Percentiles rank a stretch among this genome's conserved stretches.
These are phyloP conservation scores for Alternaria incomplexa DNA, from an alignment of 2,329 filamentous ascomycete species.

Conservation along the genomic window DNA sequence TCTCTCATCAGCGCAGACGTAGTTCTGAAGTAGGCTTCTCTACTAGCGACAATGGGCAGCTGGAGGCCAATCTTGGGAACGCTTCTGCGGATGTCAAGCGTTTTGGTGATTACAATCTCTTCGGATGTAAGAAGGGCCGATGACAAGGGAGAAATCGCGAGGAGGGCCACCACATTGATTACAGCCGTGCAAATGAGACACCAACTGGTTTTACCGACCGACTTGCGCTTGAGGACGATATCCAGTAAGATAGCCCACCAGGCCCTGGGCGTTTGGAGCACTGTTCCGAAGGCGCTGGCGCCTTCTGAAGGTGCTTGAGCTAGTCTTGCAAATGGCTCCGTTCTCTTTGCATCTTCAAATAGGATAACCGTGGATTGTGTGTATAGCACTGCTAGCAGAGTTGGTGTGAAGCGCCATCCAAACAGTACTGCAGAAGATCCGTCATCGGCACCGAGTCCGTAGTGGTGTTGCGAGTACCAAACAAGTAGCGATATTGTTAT, in stretches of 20 bases:
- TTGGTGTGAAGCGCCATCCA: conserved; percentile 31
- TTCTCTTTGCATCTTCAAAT: conserved; percentile 28
- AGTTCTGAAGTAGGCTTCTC: conserved; percentile 23
- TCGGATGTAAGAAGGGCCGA: conserved; percentile 21
- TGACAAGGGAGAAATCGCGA: conserved; percentile 22
- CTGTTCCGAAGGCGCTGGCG: conserved; percentile 14
- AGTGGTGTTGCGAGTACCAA: conserved; percentile 4
- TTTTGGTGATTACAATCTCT: conserved; percentile 11
- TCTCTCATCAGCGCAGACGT: conserved; percentile 15
- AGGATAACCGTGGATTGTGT: conserved; percentile 25
- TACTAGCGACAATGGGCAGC: neutral
- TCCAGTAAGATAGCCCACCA: conserved; percentile 21
- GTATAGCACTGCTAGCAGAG: conserved; percentile 29
- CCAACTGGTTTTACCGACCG: conserved; percentile 14
- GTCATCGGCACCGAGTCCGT: conserved; percentile 27
- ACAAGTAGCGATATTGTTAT: neutral
- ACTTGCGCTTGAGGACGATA: conserved; percentile 8
- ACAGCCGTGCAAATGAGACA: conserved; percentile 8
- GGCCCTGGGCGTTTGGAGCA: conserved; percentile 18
- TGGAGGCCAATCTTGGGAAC: neutral
- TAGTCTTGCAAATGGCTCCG: conserved; percentile 25
- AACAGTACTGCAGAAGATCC: conserved; percentile 41
- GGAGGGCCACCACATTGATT: conserved; percentile 11
- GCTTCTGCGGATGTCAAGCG: conserved; percentile 9
- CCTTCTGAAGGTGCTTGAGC: conserved; percentile 14